Base-by-base conservation (phyloP, 192 early-diverging fungal species). In the Podila epigama region DNA sequence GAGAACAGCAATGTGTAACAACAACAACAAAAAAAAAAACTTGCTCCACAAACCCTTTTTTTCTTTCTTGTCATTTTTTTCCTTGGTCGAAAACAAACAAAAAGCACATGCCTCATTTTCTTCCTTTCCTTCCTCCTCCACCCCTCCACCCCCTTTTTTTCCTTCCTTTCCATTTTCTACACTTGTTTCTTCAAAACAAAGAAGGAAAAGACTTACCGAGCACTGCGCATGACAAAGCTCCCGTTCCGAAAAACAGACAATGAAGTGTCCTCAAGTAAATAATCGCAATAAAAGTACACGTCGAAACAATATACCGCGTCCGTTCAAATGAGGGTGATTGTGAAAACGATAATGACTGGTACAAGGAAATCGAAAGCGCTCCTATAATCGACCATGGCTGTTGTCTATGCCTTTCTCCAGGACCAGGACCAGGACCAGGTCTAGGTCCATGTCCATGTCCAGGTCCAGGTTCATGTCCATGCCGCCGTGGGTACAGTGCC, bases 161-260 rank as follows among this genome's bases (percentile, higher is more conserved):
- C 15, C 0, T 58, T 39, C 9, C 39, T 6, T 58, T 20, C 28
- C 9, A 25, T 0, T 16, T 58, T 22, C 13, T 39, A n/a, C n/a
- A n/a, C n/a, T n/a, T n/a, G n/a, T n/a, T n/a, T n/a, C n/a, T n/a
- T 25, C 18, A 52, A 63, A 51, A 53, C 28, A 63, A 36, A 37
- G 16, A 32, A 62, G 42, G 41, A 31, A 32, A 42, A 9, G 60
- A 28, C 37, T 64, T 63, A 77, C 73, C 73, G 51, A 77, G 66
- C 1, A 77, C 73, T 20, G 73, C 73, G 44, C 73, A 77, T 4
- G 73, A 77, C n/a, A 77, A 52, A 13, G 73, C 73, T 0, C 73
- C 73, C 6, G 73, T 77, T 25, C 73, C 73, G 48, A 77, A 77
- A 61, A 77, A 77, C 20, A 77, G 73, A 53, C 73, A 77, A 33